Conservation (phyloP, 2,329 filamentous ascomycete genomes). For the Pseudogymnoascus sp. region DNA sequence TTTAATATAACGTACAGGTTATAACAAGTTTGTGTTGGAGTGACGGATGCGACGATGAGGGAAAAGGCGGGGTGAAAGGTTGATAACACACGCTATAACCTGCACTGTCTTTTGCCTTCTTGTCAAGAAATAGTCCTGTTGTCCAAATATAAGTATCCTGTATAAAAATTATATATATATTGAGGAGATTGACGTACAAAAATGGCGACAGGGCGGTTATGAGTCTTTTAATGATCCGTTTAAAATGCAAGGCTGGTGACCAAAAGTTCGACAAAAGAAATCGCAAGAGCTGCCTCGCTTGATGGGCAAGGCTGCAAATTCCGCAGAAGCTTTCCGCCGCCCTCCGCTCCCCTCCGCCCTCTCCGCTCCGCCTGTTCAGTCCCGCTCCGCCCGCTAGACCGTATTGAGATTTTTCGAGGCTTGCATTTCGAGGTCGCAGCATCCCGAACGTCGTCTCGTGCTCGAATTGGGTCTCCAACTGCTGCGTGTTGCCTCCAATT, state of each 20-base stretch:
- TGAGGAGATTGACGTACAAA: constrained; percentile 5
- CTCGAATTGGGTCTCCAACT: not conserved
- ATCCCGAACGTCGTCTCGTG: constrained; percentile 9
- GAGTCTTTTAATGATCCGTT: constrained; percentile 5
- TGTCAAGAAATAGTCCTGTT: constrained; percentile 1
- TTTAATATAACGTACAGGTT: not conserved
- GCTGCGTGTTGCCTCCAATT: constrained; percentile 5
- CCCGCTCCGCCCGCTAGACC: constrained; percentile 6
- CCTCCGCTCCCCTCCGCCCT: not conserved
- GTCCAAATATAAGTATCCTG: not conserved
- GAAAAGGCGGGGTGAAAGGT: constrained; percentile 7
- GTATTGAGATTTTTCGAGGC: constrained; percentile 10
- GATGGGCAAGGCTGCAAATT: constrained; percentile 9
- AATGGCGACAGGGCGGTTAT: not conserved
- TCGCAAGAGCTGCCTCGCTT: constrained; percentile 1
- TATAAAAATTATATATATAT: not conserved
- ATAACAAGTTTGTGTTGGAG: not conserved
- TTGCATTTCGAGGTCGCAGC: constrained; percentile 10
- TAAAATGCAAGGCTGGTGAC: constrained; percentile 9
- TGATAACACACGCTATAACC: not conserved
- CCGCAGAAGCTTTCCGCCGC: not conserved
- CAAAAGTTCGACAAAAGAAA: constrained; percentile 10
- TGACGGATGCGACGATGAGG: not conserved
- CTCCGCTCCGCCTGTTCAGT: not conserved
- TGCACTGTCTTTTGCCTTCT: constrained; percentile 8